Conservation (phyloP, 148 eudicot genomes). For the Chenopodium berlandieri region DNA sequence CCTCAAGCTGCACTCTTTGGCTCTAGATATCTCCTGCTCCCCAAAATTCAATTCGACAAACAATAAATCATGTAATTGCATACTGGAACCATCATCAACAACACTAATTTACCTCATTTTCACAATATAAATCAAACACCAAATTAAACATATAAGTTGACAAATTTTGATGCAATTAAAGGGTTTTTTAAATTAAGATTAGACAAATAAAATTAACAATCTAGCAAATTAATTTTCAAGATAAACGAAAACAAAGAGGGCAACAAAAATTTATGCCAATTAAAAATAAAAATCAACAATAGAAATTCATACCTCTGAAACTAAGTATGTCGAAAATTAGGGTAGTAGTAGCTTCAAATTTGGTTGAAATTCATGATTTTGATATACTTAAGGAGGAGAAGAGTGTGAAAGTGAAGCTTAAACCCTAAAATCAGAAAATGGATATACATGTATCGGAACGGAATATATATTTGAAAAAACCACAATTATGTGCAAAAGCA, state of each 20-base stretch:
- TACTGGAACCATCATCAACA: not conserved
- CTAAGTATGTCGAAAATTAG: not conserved
- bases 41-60: not conserved
- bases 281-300: not conserved
- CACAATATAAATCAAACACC: not conserved
- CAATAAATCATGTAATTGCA: not conserved
- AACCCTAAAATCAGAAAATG: constrained; percentile 24
- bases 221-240: not conserved
- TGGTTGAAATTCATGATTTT: not conserved
- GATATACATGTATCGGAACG: too few species aligned
- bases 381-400: not conserved
- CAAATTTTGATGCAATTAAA: not conserved
- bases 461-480: too few species aligned
- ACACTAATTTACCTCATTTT: too few species aligned
- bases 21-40: constrained; percentile 72
- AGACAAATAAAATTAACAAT: not conserved
- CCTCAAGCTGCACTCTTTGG: constrained; percentile 75
- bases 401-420: constrained; percentile 12
- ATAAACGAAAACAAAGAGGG: not conserved
- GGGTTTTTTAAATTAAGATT: not conserved
- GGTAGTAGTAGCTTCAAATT: not conserved
- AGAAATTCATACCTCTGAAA: not conserved
- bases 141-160: not conserved
- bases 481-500: too few species aligned
- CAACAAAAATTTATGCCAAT: not conserved